Conservation (phyloP, 768 basidiomycete genomes). For the Boletus subcaerulescens region DNA sequence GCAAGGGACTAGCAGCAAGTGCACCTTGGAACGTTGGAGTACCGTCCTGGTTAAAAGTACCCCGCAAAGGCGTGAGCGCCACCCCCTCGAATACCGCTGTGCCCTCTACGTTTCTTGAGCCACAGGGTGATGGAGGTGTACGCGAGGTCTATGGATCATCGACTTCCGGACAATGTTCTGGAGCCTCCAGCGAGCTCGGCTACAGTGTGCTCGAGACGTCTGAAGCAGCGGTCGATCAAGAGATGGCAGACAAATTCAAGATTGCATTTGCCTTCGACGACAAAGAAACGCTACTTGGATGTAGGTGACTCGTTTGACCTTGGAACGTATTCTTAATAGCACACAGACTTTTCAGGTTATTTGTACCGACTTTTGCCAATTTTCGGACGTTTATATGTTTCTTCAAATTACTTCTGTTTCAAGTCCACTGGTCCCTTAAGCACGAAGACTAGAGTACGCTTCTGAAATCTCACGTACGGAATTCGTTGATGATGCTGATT, state of each 20-base stretch:
- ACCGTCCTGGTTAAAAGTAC: conserved; percentile 65
- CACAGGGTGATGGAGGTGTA: conserved; percentile 38
- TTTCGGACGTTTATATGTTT: conserved; percentile 84
- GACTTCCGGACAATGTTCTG: conserved; percentile 16
- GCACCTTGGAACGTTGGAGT: conserved; percentile 61
- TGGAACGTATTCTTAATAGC: conserved; percentile 5
- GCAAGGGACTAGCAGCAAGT: conserved; percentile 40
- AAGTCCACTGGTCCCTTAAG: conserved; percentile 81
- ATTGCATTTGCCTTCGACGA: conserved; percentile 83
- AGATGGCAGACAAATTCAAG: conserved; percentile 73
- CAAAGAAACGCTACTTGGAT: conserved; percentile 81
- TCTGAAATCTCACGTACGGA: background rate
- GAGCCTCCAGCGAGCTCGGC: conserved; percentile 55
- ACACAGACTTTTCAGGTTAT: conserved; percentile 81
- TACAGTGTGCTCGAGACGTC: conserved; percentile 83
- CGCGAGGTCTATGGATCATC: conserved; percentile 52
- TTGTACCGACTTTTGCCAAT: conserved; percentile 88
- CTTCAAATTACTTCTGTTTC: conserved; percentile 94
- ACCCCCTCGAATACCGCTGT: conserved; percentile 29
- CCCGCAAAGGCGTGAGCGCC: conserved; percentile 39
- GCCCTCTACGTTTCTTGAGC: conserved; percentile 14
- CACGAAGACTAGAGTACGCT: conserved; percentile 73
- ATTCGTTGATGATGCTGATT: background rate
- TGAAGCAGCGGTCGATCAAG: conserved; percentile 57
- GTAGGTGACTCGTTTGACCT: conserved; percentile 48